Evolutionary conservation across 2,329 filamentous ascomycete genomes (phyloP).

Genomic region (Penicillium sp.): DNA sequence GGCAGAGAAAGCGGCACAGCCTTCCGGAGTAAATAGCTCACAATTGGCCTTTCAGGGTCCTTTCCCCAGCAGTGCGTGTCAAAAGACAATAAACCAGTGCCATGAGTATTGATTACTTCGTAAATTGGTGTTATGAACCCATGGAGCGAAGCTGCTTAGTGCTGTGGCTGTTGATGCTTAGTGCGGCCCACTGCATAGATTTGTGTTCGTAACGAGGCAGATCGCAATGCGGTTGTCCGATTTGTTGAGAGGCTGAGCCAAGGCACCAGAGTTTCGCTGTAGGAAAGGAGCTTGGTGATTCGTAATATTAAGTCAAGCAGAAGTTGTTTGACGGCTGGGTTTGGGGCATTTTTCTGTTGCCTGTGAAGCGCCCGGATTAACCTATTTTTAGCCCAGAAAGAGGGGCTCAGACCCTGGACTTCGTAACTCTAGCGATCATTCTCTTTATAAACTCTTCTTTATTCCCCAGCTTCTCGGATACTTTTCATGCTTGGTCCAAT

Average conservation of each 20-base stretch:
- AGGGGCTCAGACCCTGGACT: conserved; percentile 12
- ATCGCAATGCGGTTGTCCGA: conserved; percentile 5
- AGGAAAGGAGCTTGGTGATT: not conserved
- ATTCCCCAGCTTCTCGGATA: not conserved
- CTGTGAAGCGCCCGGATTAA: not conserved
- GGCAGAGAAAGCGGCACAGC: not conserved
- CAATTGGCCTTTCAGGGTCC: not conserved
- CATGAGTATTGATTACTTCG: not conserved
- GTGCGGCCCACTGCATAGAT: not conserved
- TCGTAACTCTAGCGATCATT: conserved; percentile 2
- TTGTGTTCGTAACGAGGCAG: not conserved
- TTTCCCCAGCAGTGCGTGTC: not conserved
- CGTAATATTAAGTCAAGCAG: not conserved
- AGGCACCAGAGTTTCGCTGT: conserved; percentile 14
- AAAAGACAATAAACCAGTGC: not conserved
- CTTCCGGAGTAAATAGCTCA: not conserved
- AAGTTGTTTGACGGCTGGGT: not conserved
- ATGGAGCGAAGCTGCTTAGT: not conserved
- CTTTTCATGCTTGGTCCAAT: conserved; percentile 18
- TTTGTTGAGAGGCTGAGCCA: conserved; percentile 14
- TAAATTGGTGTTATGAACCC: not conserved
- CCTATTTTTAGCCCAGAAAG: conserved; percentile 16
- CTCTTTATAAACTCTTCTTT: conserved; percentile 16
- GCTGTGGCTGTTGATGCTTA: not conserved
- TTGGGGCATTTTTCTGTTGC: conserved; percentile 13